Evolutionary conservation across 805 yeast genomes (phyloP), one percentile per base, ranked within the genome.

Genomic region (Komagataella populi): DNA sequence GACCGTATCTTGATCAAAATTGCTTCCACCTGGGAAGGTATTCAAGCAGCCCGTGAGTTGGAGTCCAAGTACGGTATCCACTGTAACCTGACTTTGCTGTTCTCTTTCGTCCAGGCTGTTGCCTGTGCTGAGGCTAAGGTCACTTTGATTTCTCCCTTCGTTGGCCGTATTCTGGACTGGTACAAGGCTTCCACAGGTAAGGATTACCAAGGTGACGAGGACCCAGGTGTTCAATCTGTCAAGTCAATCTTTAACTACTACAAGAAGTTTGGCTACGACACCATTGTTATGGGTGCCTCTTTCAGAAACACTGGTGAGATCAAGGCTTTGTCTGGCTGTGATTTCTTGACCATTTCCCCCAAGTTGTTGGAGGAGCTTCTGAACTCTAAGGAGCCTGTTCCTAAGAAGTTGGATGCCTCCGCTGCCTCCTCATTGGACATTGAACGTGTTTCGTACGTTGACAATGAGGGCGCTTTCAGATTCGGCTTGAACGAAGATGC

Each of bases 241-340:
- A 84, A 82, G 72, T 68, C 66, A 55, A 93, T 93, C 71, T 93
- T 70, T 87, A 86, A 90, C 85, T 93, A 93, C 83, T 93, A 93
- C 86, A 93, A 93, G 84, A 91, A 91, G 76, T 87, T 71, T 72
- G 91, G 84, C 62, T 93, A 93, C 83, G 79, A 91, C 64, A 93
- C 99, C 70, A 90, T 93, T 67, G 98, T 93, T 66, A 93, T 93
- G 99, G 99, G 99, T 73, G 99, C 99, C 55, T 91, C 98, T 54
- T 91, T 93, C 89, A 91, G 99, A 83, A 93, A 90, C 78, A 71
- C 75, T 56, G 96, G 89, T 60, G 99, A 91, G 76, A 87, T 93
- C 73, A 84, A 83, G 72, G 96, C 95, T 62, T 78, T 93, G 63
- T 97, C 99, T 54, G 99, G 99, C 70, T 83, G 87, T 66, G 99